phyloP scores from a whole-genome alignment of 352 stramenopile species.

The Pythium vanterpoolii region DNA sequence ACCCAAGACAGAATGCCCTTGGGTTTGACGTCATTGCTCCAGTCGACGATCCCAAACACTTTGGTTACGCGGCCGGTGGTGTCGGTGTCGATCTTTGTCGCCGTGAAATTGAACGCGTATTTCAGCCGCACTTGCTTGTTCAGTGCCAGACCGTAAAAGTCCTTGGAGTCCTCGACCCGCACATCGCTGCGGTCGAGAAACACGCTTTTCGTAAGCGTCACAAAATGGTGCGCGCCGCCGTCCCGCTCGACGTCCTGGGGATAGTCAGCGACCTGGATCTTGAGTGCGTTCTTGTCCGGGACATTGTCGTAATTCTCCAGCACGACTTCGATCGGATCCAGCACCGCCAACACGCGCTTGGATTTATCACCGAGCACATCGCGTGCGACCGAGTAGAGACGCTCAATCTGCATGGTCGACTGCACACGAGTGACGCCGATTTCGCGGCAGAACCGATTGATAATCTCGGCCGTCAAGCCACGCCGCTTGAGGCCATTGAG shows the following conservation, averaged over 20 bases:
- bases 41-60: conserved; percentile 65
- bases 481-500: conserved; percentile 92
- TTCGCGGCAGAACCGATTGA: conserved; percentile 87
- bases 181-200: conserved; percentile 77
- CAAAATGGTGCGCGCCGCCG: conserved; percentile 49
- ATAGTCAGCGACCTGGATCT: conserved; percentile 62
- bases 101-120: conserved; percentile 94
- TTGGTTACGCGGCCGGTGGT: conserved; percentile 48
- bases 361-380: conserved; percentile 62
- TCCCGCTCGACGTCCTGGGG: conserved; percentile 69
- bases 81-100: conserved; percentile 86
- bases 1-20: conserved; percentile 98
- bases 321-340: conserved; percentile 74
- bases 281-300: conserved; percentile 35
- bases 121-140: conserved; percentile 96
- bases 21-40: conserved; percentile 78
- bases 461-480: conserved; percentile 80
- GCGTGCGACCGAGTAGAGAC: conserved; percentile 68
- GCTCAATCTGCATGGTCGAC: conserved; percentile 86
- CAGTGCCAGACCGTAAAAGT: conserved; percentile 95
- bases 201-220: conserved; percentile 58
- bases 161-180: conserved; percentile 51
- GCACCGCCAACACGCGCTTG: conserved; percentile 77
- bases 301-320: conserved; percentile 62
- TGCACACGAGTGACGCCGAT: conserved; percentile 85